A percentile compares a stretch with the other conserved stretches of the same genome.
Conservation (phyloP, 768 basidiomycete species). For the Vararia minispora region DNA sequence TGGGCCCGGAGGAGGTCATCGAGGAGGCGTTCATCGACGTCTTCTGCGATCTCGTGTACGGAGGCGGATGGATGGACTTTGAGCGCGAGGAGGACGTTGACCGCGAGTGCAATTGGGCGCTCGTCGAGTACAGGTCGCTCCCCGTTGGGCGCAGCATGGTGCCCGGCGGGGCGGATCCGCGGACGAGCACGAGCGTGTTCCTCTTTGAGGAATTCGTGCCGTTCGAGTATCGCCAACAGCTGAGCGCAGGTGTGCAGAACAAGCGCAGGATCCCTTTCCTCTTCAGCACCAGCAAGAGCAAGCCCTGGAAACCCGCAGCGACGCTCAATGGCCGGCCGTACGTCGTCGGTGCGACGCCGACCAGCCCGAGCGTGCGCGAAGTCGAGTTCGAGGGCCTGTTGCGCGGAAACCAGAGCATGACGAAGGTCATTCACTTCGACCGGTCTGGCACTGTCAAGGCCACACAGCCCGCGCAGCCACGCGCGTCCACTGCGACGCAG, state of each 20-base stretch:
- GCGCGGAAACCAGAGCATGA: constrained; percentile 35
- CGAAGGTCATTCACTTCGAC: constrained; percentile 27
- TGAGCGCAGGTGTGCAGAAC: constrained; percentile 40
- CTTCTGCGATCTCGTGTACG: constrained; percentile 74
- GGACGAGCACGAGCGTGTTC: constrained; percentile 61
- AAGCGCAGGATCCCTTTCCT: constrained; percentile 56
- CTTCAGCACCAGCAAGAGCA: constrained; percentile 42
- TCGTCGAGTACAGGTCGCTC: constrained; percentile 83
- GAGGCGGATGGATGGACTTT: constrained; percentile 76
- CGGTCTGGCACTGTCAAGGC: constrained; percentile 14
- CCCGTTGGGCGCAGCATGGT: constrained; percentile 27
- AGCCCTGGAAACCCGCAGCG: constrained; percentile 71
- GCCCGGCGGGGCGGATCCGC: constrained; percentile 41
- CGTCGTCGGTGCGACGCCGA: constrained; percentile 46
- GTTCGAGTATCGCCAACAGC: constrained; percentile 69
- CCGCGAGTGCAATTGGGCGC: constrained; percentile 84
- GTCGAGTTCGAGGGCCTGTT: constrained; percentile 74
- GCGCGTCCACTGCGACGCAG: too few species aligned
- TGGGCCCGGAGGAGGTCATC: constrained; percentile 68
- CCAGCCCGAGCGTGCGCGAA: constrained; percentile 44
- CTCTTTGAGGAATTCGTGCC: constrained; percentile 95
- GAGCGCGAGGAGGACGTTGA: constrained; percentile 66
- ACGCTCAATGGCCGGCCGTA: constrained; percentile 75
- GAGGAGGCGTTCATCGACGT: constrained; percentile 89
- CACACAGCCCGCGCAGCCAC: constrained; percentile 2